Percentiles rank a stretch among this genome's conserved stretches.
phyloP scores from a whole-genome alignment of 306 rosid genomes.

The Inga oerstediana region DNA sequence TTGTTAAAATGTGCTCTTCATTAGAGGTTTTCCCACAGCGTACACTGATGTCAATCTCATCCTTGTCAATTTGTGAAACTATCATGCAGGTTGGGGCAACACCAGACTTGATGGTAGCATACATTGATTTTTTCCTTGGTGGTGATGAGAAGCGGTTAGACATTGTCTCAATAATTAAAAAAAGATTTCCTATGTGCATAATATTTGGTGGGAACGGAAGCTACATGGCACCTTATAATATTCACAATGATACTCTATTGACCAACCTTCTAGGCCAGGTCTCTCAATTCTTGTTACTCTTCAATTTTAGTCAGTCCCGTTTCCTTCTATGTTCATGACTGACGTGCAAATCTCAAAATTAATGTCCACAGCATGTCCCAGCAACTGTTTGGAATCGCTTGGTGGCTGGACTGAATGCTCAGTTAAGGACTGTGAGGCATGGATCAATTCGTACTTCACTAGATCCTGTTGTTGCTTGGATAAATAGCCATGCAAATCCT shows the following conservation, averaged over 20 bases:
- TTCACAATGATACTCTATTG: constrained; percentile 85
- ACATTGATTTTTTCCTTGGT: constrained; percentile 96
- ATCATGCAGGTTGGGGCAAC: constrained; percentile 90
- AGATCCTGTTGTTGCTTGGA: constrained; percentile 79
- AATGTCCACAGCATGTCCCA: constrained; percentile 83
- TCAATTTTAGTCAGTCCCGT: constrained; percentile 28
- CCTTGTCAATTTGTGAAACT: constrained; percentile 32
- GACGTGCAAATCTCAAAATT: constrained; percentile 21
- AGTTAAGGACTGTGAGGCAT: constrained; percentile 84
- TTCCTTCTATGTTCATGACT: constrained; percentile 25
- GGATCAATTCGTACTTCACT: constrained; percentile 86
- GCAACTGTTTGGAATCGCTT: constrained; percentile 96
- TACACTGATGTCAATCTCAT: constrained; percentile 25
- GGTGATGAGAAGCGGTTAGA: constrained; percentile 98
- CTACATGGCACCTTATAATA: constrained; percentile 93
- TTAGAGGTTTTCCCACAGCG: constrained; percentile 9
- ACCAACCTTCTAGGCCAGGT: constrained; percentile 98
- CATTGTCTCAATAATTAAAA: constrained; percentile 89
- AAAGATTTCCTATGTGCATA: constrained; percentile 98
- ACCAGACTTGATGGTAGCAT: constrained; percentile 93
- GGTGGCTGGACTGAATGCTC: constrained; percentile 96
- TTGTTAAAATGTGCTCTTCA: constrained; percentile 23
- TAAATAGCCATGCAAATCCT: constrained; percentile 87
- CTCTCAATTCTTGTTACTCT: constrained; percentile 30
- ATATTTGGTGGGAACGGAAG: constrained; percentile 98